phyloP scores from a whole-genome alignment of 345 rosid genomes.

The Mallotus nudiflorus region DNA sequence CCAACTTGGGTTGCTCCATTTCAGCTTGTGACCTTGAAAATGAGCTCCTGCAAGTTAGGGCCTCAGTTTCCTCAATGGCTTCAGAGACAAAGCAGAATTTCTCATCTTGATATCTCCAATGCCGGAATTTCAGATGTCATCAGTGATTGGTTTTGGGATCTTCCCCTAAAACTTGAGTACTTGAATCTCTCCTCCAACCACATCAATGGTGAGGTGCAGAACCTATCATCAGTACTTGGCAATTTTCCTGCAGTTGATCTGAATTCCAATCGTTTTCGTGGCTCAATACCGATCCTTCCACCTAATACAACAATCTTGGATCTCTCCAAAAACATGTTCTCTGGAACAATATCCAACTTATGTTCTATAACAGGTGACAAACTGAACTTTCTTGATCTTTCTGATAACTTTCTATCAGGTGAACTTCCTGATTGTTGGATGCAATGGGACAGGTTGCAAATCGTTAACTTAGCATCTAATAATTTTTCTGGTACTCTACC shows the following conservation, averaged over 20 bases:
- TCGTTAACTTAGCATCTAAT: neutral
- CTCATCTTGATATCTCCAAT: neutral
- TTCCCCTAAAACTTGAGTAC: neutral
- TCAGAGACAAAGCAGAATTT: too few species aligned
- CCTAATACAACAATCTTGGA: neutral
- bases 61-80: neutral
- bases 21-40: neutral
- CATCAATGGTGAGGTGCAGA: neutral
- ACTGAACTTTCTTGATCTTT: constrained; percentile 5
- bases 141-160: constrained; percentile 6
- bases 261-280: neutral
- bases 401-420: constrained; percentile 9
- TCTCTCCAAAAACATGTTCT: constrained; percentile 9
- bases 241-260: neutral
- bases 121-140: neutral
- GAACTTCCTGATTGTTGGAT: constrained; percentile 17
- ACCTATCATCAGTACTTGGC: neutral
- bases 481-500: neutral
- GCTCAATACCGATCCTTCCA: constrained; percentile 1
- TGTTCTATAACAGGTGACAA: neutral
- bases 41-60: neutral
- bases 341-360: neutral
- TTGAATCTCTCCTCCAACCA: constrained; percentile 9
- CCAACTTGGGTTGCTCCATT: constrained; percentile 7
- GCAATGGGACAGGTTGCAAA: neutral